These are phyloP conservation scores for Blastobotrys ciferrii DNA, from an alignment of 1,139 yeast genomes.

Conservation along the genomic window DNA sequence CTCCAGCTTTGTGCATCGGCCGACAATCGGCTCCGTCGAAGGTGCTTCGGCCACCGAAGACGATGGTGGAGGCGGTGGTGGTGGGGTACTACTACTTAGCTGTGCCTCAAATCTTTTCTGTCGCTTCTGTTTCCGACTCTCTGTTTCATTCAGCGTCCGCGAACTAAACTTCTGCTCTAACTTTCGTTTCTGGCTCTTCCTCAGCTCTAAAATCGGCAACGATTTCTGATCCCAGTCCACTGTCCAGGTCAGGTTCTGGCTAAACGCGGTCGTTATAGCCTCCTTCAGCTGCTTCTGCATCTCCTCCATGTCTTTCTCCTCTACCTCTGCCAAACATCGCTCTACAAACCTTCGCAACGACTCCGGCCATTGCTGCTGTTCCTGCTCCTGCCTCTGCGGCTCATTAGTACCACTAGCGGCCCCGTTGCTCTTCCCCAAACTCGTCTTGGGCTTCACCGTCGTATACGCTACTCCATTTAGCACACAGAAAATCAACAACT, in stretches of 20 bases:
- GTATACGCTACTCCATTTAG: slow-evolving; percentile 18
- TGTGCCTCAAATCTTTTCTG: slow-evolving; percentile 51
- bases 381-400: slow-evolving; percentile 2
- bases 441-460: slow-evolving; percentile 18
- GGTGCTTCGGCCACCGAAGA: slow-evolving; percentile 49
- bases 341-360: slow-evolving; percentile 48
- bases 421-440: slow-evolving; percentile 12
- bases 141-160: slow-evolving; percentile 35
- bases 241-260: slow-evolving; percentile 45
- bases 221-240: slow-evolving; percentile 62
- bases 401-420: slow-evolving; percentile 10
- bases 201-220: slow-evolving; percentile 48
- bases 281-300: slow-evolving; percentile 46
- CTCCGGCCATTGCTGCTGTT: slow-evolving; percentile 45
- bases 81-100: slow-evolving; percentile 2
- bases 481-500: too few species aligned
- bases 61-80: slow-evolving; percentile 48
- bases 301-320: slow-evolving; percentile 39
- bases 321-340: slow-evolving; percentile 43
- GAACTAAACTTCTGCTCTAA: slow-evolving; percentile 17
- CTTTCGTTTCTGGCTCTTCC: slow-evolving; percentile 25
- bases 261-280: slow-evolving; percentile 52
- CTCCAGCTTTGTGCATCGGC: slow-evolving; percentile 63
- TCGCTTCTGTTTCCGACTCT: slow-evolving; percentile 46
- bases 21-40: slow-evolving; percentile 48